These are phyloP conservation scores for Leishmania arabica DNA, from an alignment of 208 protist genomes.

Conservation along the genomic window DNA sequence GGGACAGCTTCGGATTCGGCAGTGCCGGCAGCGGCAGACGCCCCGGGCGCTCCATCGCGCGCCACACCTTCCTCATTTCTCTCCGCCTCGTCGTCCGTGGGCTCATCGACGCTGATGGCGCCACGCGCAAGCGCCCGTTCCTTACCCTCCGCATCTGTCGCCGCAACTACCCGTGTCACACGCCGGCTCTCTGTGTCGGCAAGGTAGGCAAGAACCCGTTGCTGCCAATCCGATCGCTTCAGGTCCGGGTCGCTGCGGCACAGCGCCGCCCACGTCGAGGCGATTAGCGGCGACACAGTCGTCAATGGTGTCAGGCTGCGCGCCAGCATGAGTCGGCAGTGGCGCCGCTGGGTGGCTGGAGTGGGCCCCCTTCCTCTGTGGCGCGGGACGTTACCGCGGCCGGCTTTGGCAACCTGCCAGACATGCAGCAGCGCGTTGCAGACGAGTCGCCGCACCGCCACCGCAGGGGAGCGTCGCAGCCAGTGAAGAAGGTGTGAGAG, in stretches of 20 bases:
- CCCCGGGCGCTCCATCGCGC: neutral
- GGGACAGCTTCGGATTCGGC: neutral
- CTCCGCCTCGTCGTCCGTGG: constrained; percentile 18
- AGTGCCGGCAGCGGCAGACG: neutral
- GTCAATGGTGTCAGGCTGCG: neutral
- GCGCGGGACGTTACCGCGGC: neutral
- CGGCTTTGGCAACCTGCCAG: constrained; percentile 33
- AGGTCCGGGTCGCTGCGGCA: constrained; percentile 43
- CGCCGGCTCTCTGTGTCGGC: neutral
- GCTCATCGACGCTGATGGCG: neutral
- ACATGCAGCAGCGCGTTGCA: constrained; percentile 57
- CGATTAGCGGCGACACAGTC: constrained; percentile 33
- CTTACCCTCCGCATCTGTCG: neutral
- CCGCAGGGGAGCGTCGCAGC: constrained; percentile 4
- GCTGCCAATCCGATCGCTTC: constrained; percentile 33
- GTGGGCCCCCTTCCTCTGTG: too few relatives aligned
- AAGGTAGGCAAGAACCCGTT: constrained; percentile 14
- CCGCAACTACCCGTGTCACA: too few relatives aligned
- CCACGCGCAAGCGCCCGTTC: neutral
- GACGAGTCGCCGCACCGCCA: constrained; percentile 11
- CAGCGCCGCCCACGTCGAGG: constrained; percentile 59
- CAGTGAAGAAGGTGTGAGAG: constrained; percentile 19
- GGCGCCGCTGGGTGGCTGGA: neutral
- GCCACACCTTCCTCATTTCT: neutral
- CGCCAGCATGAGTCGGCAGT: neutral